Conservation (phyloP, 768 basidiomycete genomes). For the Leucocoprinus birnbaumii region DNA sequence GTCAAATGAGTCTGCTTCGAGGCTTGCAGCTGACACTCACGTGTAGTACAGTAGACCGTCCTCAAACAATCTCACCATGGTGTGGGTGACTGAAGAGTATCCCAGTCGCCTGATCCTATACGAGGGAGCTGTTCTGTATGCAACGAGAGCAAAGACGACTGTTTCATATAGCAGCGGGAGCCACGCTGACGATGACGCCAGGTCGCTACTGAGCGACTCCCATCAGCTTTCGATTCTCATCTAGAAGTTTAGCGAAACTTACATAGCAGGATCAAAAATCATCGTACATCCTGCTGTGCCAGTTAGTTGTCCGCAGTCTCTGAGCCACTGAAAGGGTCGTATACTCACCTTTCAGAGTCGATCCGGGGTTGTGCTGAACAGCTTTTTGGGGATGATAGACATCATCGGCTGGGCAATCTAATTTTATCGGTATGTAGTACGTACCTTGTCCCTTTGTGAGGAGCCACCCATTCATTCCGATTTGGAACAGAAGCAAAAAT, state of each 20-base stretch:
- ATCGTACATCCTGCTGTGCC: conserved; percentile 31
- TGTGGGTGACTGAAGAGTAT: conserved; percentile 17
- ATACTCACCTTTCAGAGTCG: conserved; percentile 29
- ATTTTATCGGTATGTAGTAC: not conserved
- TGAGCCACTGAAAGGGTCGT: not conserved
- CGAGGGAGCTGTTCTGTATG: conserved; percentile 32
- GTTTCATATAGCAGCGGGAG: conserved; percentile 47
- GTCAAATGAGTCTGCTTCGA: not conserved
- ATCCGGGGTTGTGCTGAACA: conserved; percentile 32
- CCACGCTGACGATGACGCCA: conserved; percentile 50
- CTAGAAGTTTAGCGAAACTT: conserved; percentile 14
- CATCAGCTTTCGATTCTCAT: no score
- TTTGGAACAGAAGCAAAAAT: conserved; percentile 38
- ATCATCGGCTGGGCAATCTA: not conserved
- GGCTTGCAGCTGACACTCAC: conserved; percentile 17
- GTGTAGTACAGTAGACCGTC: conserved; percentile 44
- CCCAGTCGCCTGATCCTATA: conserved; percentile 26
- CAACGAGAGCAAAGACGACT: conserved; percentile 34
- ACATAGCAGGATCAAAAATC: conserved; percentile 37
- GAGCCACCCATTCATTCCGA: conserved; percentile 50
- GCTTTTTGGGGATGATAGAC: conserved; percentile 22
- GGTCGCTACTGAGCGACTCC: not conserved
- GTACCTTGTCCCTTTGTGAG: conserved; percentile 47
- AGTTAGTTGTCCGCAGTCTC: not conserved
- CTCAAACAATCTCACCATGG: conserved; percentile 36